Conservation (phyloP, 805 yeast genomes). For the Candida stauntonica region DNA sequence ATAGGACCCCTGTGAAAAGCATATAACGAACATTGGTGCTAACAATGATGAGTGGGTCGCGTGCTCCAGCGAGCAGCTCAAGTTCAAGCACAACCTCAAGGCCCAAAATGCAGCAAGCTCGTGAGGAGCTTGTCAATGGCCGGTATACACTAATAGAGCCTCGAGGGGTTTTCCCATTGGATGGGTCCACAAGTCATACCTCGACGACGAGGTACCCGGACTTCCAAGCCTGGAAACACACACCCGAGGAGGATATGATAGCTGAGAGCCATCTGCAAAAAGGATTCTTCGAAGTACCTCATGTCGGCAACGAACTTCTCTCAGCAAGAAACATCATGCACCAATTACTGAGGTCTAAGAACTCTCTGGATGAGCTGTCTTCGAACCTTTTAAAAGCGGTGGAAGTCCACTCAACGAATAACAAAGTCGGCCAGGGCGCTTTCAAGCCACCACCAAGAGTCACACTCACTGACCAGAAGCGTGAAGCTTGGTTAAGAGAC, state of each 20-base stretch:
- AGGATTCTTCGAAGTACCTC: constrained; percentile 65
- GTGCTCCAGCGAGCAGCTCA: constrained; percentile 7
- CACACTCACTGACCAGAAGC: constrained; percentile 80
- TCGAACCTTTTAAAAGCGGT: constrained; percentile 44
- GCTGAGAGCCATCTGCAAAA: constrained; percentile 57
- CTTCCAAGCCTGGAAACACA: constrained; percentile 66
- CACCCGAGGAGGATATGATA: constrained; percentile 47
- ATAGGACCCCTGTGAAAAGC: too few species aligned
- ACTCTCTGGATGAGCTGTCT: constrained; percentile 45
- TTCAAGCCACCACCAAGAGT: constrained; percentile 86
- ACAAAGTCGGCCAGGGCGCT: constrained; percentile 43
- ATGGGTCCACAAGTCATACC: constrained; percentile 16
- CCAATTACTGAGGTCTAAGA: constrained; percentile 21
- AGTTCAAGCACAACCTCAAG: too few species aligned
- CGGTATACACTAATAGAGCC: constrained; percentile 33
- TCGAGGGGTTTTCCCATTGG: constrained; percentile 31
- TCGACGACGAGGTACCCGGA: constrained; percentile 52
- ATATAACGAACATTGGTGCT: too few species aligned
- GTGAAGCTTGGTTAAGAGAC: constrained; percentile 82
- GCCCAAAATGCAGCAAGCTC: constrained; percentile 12
- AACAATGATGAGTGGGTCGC: constrained; percentile 5
- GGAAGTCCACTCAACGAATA: constrained; percentile 40
- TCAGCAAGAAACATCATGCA: constrained; percentile 59
- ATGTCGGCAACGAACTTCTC: constrained; percentile 61
- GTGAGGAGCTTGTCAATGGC: constrained; percentile 27